Conservation (phyloP, 768 basidiomycete genomes). For the Mycena pura region DNA sequence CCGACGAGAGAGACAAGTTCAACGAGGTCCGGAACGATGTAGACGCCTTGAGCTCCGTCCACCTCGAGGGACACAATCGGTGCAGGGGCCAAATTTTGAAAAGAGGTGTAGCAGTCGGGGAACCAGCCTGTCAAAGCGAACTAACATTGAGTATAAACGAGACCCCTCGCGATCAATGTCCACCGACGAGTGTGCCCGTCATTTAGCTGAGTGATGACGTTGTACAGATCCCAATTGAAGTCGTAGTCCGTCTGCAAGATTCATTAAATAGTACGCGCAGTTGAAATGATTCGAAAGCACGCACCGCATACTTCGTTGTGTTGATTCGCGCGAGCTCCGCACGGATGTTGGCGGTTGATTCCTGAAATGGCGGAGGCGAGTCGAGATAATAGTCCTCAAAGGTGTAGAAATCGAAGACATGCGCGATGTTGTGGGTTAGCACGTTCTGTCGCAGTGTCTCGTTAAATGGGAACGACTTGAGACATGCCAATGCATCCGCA, state of each 20-base stretch:
- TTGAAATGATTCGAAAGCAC: neutral
- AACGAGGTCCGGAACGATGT: constrained; percentile 61
- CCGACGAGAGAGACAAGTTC: constrained; percentile 57
- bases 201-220: constrained; percentile 62
- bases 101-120: constrained; percentile 60
- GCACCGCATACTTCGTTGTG: constrained; percentile 52
- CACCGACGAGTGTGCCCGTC: constrained; percentile 66
- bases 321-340: constrained; percentile 55
- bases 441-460: constrained; percentile 63
- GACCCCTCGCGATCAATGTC: too few species aligned
- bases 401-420: constrained; percentile 60
- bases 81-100: constrained; percentile 63
- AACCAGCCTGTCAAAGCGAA: constrained; percentile 60
- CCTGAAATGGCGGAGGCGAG: constrained; percentile 59
- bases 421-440: constrained; percentile 48
- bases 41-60: constrained; percentile 54
- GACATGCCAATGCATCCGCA: constrained; percentile 61
- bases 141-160: too few species aligned
- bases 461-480: constrained; percentile 63
- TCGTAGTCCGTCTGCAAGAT: constrained; percentile 64
- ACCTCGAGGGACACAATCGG: constrained; percentile 59
- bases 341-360: constrained; percentile 62
- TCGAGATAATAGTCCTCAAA: constrained; percentile 60
- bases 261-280: neutral
- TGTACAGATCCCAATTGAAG: constrained; percentile 63